These are phyloP conservation scores for Manihot esculenta DNA, from an alignment of 441 rosid species.

Conservation along the genomic window DNA sequence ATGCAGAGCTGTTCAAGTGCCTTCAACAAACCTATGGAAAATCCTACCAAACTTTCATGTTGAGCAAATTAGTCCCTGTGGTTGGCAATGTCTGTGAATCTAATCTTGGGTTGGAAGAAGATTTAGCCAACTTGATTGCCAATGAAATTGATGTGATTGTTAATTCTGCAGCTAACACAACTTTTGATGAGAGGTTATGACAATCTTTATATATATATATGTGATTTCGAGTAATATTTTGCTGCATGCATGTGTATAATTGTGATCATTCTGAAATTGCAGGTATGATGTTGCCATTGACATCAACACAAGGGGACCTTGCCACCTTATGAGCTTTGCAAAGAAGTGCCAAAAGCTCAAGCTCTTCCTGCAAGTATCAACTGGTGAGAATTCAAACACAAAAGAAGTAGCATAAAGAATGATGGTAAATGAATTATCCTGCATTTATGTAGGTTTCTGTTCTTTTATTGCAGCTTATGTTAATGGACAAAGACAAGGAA, in stretches of 20 bases:
- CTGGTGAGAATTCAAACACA: slow-evolving; percentile 40
- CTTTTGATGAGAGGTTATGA: slow-evolving; percentile 77
- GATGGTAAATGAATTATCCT: no score
- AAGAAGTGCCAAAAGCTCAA: slow-evolving; percentile 71
- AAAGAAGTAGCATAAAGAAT: no score
- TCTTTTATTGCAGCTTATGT: slow-evolving; percentile 59
- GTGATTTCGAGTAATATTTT: neutral
- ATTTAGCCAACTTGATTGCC: slow-evolving; percentile 48
- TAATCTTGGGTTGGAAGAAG: slow-evolving; percentile 66
- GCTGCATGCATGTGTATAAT: neutral
- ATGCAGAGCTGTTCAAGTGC: slow-evolving; percentile 73
- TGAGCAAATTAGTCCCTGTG: slow-evolving; percentile 78
- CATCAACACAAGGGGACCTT: slow-evolving; percentile 76
- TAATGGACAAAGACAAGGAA: slow-evolving; percentile 91
- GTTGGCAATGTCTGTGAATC: slow-evolving; percentile 66
- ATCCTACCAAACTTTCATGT: slow-evolving; percentile 71
- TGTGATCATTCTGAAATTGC: slow-evolving; percentile 24
- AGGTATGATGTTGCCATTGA: slow-evolving; percentile 84
- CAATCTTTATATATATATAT: neutral
- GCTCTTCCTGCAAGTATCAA: slow-evolving; percentile 86
- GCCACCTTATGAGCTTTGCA: slow-evolving; percentile 70
- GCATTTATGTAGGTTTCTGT: neutral
- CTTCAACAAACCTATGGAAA: slow-evolving; percentile 66
- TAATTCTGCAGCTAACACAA: slow-evolving; percentile 87
- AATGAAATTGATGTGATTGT: slow-evolving; percentile 73